Evolutionary conservation across 441 rosid genomes (phyloP).

Genomic region (Syzygium malaccense): DNA sequence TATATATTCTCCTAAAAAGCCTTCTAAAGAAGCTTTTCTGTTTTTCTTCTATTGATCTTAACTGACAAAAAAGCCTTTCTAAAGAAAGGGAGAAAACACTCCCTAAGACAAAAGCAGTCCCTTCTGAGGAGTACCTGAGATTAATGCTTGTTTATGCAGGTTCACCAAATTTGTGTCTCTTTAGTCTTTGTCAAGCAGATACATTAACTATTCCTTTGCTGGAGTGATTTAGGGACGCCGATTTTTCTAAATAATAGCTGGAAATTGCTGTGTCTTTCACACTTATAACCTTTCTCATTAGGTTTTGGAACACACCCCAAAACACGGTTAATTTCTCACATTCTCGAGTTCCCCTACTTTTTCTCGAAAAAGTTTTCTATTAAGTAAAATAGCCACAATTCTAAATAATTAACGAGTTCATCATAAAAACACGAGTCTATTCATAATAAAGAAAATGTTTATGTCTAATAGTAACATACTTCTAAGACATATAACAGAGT

Average conservation of each 20-base stretch:
- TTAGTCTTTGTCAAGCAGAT: not conserved
- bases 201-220: not conserved
- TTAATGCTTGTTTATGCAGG: not conserved
- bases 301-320: not conserved
- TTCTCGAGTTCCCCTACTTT: not conserved
- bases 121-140: not conserved
- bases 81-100: not conserved
- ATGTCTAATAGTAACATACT: not conserved
- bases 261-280: not conserved
- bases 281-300: too few species aligned
- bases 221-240: not conserved
- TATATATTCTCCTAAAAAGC: not conserved
- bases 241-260: not conserved
- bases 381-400: not conserved
- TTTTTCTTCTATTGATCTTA: not conserved
- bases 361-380: not conserved
- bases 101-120: not conserved
- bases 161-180: not conserved
- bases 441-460: too few species aligned
- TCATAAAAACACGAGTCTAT: not conserved
- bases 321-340: fast-evolving
- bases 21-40: not conserved
- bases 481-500: not conserved
- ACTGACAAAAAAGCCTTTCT: not conserved
- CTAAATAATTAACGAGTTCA: not conserved